phyloP scores from a whole-genome alignment of 495 filamentous ascomycete species.

The Lophium mytilinum region DNA sequence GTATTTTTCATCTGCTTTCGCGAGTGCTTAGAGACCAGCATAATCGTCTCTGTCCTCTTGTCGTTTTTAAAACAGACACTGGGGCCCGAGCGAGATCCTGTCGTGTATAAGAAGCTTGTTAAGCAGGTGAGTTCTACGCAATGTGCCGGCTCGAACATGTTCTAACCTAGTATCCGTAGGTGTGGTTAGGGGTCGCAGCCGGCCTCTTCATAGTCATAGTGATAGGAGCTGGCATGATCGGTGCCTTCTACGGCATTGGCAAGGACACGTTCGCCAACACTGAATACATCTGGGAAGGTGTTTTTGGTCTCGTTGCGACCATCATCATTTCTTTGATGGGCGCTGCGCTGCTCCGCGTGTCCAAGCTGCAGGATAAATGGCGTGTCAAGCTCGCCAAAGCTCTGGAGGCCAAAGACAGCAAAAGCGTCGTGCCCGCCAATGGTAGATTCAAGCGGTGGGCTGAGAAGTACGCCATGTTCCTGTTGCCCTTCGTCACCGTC shows the following conservation, averaged over 20 bases:
- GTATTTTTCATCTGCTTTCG: conserved; percentile 85
- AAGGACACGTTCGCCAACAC: conserved; percentile 54
- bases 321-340: conserved; percentile 76
- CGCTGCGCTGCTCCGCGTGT: conserved; percentile 68
- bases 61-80: conserved; percentile 76
- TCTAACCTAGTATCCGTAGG: conserved; percentile 34
- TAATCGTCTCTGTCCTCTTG: conserved; percentile 76
- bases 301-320: conserved; percentile 60
- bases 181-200: conserved; percentile 59
- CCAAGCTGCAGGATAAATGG: conserved; percentile 83
- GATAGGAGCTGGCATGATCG: conserved; percentile 67
- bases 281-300: conserved; percentile 73
- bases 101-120: conserved; percentile 58
- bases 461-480: conserved; percentile 75
- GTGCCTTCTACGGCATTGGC: conserved; percentile 66
- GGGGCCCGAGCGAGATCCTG: conserved; percentile 47
- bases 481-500: conserved; percentile 76
- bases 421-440: conserved; percentile 4
- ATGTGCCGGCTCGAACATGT: background rate
- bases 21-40: conserved; percentile 70
- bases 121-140: conserved; percentile 48
- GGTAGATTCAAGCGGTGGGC: conserved; percentile 52
- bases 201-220: conserved; percentile 61
- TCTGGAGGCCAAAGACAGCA: conserved; percentile 44
- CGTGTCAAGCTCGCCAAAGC: conserved; percentile 63